Percentiles rank a stretch among this genome's conserved stretches.
phyloP scores from a whole-genome alignment of 495 filamentous ascomycete species.

The Aspergillus sclerotiicarbonarius region DNA sequence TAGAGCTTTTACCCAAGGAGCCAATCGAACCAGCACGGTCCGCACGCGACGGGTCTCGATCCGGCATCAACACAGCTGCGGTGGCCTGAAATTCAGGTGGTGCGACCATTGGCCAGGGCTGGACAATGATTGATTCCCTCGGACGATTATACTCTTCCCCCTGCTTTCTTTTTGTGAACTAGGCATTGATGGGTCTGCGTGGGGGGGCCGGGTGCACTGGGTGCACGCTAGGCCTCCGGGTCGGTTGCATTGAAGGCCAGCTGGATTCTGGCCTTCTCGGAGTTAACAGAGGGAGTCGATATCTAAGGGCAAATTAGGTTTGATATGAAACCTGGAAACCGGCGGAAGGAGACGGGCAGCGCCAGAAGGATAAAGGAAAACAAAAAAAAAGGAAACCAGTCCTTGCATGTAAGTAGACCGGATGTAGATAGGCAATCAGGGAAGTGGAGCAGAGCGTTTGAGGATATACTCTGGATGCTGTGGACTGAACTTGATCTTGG shows the following conservation, averaged over 20 bases:
- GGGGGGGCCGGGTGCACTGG: constrained; percentile 19
- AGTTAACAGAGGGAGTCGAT: constrained; percentile 11
- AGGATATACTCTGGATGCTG: background rate
- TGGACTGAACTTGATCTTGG: background rate
- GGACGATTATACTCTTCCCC: constrained; percentile 7
- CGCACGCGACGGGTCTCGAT: constrained; percentile 29
- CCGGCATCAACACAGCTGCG: constrained; percentile 36
- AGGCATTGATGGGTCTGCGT: constrained; percentile 6
- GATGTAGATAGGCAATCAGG: constrained; percentile 11
- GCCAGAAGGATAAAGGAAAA: constrained; percentile 5
- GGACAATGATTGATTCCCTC: background rate
- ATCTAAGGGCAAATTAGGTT: constrained; percentile 11
- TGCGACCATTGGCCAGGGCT: background rate
- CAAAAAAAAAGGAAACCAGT: constrained; percentile 2
- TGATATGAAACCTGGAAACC: constrained; percentile 1
- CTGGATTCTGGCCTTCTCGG: constrained; percentile 22
- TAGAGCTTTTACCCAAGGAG: constrained; percentile 70
- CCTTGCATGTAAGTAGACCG: constrained; percentile 17
- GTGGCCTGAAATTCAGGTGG: constrained; percentile 22
- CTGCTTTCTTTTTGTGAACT: constrained; percentile 10
- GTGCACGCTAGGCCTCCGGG: constrained; percentile 16
- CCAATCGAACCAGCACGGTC: constrained; percentile 52
- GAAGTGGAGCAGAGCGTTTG: constrained; percentile 15
- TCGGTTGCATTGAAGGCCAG: constrained; percentile 26
- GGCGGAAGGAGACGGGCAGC: background rate